Evolutionary conservation across 352 stramenopile species (phyloP).

Genomic region (Pythium periplocum): DNA sequence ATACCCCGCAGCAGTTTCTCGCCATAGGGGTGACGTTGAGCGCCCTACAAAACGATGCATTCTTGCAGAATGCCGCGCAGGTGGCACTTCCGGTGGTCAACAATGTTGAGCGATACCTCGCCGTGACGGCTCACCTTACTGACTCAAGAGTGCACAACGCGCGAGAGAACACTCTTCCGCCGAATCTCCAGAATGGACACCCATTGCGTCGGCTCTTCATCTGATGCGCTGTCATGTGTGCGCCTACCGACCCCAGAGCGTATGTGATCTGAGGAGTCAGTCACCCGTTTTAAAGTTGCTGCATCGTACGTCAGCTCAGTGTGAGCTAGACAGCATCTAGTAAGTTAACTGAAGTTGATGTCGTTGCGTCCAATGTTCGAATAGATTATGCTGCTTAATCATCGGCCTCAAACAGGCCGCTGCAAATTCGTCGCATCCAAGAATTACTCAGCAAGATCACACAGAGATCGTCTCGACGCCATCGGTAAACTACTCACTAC

Average conservation of each 20-base stretch:
- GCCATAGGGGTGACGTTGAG: constrained; percentile 8
- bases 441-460: constrained; percentile 13
- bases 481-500: constrained; percentile 1
- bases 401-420: constrained; percentile 9
- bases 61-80: constrained; percentile 22
- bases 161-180: constrained; percentile 13
- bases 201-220: constrained; percentile 21
- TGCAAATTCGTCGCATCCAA: constrained; percentile 13
- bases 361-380: constrained; percentile 10
- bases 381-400: constrained; percentile 11
- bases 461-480: constrained; percentile 1
- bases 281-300: not conserved
- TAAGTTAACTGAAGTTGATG: constrained; percentile 4
- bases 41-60: constrained; percentile 13
- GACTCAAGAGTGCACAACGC: constrained; percentile 17
- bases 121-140: constrained; percentile 14
- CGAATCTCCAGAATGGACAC: constrained; percentile 12
- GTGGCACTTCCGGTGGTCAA: constrained; percentile 24
- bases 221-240: constrained; percentile 17
- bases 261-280: constrained; percentile 5
- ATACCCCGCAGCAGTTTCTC: constrained; percentile 13
- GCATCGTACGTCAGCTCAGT: not conserved
- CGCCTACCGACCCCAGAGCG: not conserved
- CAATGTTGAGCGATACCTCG: constrained; percentile 18
- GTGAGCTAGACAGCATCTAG: constrained; percentile 4